Conservation (phyloP, 2,329 filamentous ascomycete species). For the Diatrype stigma region DNA sequence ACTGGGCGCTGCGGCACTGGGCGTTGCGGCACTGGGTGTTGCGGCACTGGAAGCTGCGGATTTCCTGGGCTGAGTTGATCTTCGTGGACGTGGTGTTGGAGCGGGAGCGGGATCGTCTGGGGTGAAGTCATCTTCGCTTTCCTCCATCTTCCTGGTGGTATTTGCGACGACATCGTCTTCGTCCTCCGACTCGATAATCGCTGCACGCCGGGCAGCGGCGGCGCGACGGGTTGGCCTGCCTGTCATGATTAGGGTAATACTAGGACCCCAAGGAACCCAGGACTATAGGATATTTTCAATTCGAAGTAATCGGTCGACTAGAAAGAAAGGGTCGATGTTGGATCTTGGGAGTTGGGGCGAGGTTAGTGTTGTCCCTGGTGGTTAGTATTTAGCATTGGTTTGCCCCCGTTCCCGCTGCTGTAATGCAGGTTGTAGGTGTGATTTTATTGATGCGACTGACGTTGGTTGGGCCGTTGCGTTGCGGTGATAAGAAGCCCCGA, state of each 20-base stretch:
- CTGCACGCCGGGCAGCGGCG: constrained; percentile 59
- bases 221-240: constrained; percentile 39
- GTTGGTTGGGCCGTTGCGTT: too few species aligned
- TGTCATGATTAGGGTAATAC: constrained; percentile 18
- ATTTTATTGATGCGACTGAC: too few species aligned
- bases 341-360: too few species aligned
- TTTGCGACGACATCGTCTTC: constrained; percentile 60
- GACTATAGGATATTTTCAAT: too few species aligned
- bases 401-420: too few species aligned
- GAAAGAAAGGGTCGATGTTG: too few species aligned
- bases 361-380: too few species aligned
- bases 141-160: constrained; percentile 48
- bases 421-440: too few species aligned
- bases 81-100: constrained; percentile 47
- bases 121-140: constrained; percentile 73
- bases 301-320: too few species aligned
- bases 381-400: too few species aligned
- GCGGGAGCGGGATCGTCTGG: constrained; percentile 50
- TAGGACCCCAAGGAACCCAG: neutral
- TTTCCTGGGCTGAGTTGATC: constrained; percentile 37
- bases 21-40: constrained; percentile 33
- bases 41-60: constrained; percentile 34
- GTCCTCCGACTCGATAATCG: constrained; percentile 77
- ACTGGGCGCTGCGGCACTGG: constrained; percentile 28
- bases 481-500: too few species aligned